Evolutionary conservation across 2,329 filamentous ascomycete species (phyloP), one percentile per base, ranked within the genome.

Genomic region (Ophiocordyceps camponoti-saundersi): DNA sequence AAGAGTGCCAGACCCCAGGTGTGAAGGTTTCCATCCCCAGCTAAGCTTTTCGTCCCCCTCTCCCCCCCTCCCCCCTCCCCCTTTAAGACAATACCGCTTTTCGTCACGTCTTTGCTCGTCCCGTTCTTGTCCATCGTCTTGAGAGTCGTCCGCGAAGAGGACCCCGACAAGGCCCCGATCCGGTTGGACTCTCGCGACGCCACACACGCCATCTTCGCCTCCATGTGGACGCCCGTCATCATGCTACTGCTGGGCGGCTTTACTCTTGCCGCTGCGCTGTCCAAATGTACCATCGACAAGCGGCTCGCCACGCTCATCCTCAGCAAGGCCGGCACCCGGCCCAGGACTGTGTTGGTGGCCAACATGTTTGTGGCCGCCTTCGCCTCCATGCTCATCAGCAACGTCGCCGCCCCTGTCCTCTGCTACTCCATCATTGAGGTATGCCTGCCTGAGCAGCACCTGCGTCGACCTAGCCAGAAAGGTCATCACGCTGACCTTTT

Each of bases 141-240:
- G 43, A 77, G 79, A 42, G 88, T 98, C 21, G 85, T 95, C 50
- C 80, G 87, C 30, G 77, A 81, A 30, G 85, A 93, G 46, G 75
- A 79, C 6, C 54, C 57, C 2, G 54, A 52, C 48, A 59, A 62
- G 54, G 80, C 82, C 1, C 72, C 86, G 50, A 65, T 69, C 42
- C 78, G 90, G 21, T 72, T 98, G 7, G 73, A 75, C n/a, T 77
- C 88, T 3, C 89, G 89, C 60, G 74, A 79, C 42, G 89, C 92
- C 0, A 86, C 90, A 0, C 71, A 76, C 26, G 90, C 84, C 57
- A 83, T 95, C 48, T 96, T 98, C 57, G 74, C 87, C 5, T 82
- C 92, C 23, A 98, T 98, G 92, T 98, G 92, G 92, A 95, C 90
- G 3, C 90, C 92, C 0, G 92, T 98, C 47, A 98, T 98, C 55